A percentile compares a stretch with the other conserved stretches of the same genome.
These are phyloP conservation scores for Schwanniomyces yamadae DNA, from an alignment of 805 yeast species.

Conservation along the genomic window DNA sequence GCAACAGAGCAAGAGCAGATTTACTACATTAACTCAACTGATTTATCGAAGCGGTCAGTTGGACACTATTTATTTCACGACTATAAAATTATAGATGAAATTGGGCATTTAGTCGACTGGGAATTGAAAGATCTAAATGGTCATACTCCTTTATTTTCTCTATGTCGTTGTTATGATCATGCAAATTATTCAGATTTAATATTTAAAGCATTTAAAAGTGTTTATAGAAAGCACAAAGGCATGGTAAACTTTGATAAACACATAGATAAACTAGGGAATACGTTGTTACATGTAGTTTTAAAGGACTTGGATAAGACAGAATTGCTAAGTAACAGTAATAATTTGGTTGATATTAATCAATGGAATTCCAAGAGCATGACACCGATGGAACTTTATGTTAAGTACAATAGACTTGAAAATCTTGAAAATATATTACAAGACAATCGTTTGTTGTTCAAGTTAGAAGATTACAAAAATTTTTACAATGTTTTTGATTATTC, in stretches of 20 bases:
- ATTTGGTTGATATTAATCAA: slow-evolving; percentile 51
- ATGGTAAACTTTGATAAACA: slow-evolving; percentile 58
- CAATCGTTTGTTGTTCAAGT: slow-evolving; percentile 39
- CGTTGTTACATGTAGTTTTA: slow-evolving; percentile 69
- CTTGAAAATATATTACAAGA: slow-evolving; percentile 50
- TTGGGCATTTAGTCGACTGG: slow-evolving; percentile 74
- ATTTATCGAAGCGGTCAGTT: slow-evolving; percentile 54
- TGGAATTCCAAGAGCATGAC: slow-evolving; percentile 58
- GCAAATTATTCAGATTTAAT: slow-evolving; percentile 55
- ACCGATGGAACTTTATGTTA: slow-evolving; percentile 70
- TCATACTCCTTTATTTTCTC: slow-evolving; percentile 75
- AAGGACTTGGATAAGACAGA: slow-evolving; percentile 40
- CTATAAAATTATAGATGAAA: slow-evolving; percentile 43
- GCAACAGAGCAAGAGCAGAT: slow-evolving; percentile 47
- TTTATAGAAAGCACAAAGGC: slow-evolving; percentile 35
- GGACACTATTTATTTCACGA: slow-evolving; percentile 75
- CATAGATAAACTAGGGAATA: slow-evolving; percentile 69
- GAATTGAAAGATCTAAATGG: slow-evolving; percentile 56
- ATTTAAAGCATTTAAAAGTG: slow-evolving; percentile 42
- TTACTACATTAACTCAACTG: slow-evolving; percentile 50
- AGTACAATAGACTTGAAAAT: slow-evolving; percentile 65
- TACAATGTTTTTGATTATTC: slow-evolving; percentile 40
- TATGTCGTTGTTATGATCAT: slow-evolving; percentile 81
- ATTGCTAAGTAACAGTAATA: slow-evolving; percentile 24
- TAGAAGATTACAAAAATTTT: slow-evolving; percentile 32